These are phyloP conservation scores for Clonostachys sp. DNA, from an alignment of 2,329 filamentous ascomycete species.

Conservation along the genomic window DNA sequence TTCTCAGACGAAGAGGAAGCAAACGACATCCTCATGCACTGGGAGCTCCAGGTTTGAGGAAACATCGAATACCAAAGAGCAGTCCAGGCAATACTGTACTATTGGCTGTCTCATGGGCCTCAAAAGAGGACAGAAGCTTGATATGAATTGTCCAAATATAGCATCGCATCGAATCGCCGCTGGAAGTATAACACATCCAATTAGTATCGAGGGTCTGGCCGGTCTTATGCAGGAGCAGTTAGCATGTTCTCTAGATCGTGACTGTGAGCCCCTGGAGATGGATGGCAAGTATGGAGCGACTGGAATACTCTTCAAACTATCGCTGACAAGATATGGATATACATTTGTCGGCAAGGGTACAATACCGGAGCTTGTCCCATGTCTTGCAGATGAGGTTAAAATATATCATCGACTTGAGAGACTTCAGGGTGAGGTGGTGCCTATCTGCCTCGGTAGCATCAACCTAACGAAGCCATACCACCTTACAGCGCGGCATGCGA, in stretches of 20 bases:
- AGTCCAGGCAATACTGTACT: constrained; percentile 1
- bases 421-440: constrained; percentile 25
- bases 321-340: constrained; percentile 32
- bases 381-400: constrained; percentile 25
- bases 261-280: constrained; percentile 5
- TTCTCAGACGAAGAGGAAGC: no score
- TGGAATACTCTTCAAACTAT: constrained; percentile 33
- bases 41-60: no score
- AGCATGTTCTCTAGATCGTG: neutral
- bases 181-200: constrained; percentile 7
- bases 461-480: constrained; percentile 10
- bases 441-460: constrained; percentile 29
- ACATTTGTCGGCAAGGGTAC: constrained; percentile 36
- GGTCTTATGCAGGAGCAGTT: neutral
- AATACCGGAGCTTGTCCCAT: constrained; percentile 17
- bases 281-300: constrained; percentile 21
- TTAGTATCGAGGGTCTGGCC: neutral
- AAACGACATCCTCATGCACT: no score
- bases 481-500: constrained; percentile 7
- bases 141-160: constrained; percentile 1
- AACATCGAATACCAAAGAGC: no score
- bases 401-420: constrained; percentile 25
- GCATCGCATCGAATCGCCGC: constrained; percentile 12
- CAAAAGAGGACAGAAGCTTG: constrained; percentile 9
- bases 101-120: constrained; percentile 6